Evolutionary conservation across 495 filamentous ascomycete species (phyloP).

Genomic region (Cercophora newfieldiana): DNA sequence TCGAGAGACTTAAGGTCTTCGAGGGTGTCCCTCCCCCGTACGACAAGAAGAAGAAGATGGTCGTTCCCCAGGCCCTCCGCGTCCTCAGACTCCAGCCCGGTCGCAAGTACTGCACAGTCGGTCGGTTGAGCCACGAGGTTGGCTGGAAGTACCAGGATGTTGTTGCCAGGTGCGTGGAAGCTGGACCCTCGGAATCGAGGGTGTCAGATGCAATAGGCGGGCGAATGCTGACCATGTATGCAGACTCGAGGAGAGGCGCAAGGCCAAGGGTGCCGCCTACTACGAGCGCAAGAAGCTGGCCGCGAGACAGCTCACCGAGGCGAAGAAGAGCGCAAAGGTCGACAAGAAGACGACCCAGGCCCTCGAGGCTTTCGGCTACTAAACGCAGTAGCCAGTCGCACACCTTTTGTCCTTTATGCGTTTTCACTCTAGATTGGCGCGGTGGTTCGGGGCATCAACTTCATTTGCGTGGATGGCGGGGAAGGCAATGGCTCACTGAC

Average conservation of each 20-base stretch:
- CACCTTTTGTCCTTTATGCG: conserved; percentile 38
- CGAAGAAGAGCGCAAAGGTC: conserved; percentile 87
- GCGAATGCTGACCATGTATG: conserved; percentile 42
- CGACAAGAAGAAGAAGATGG: conserved; percentile 99
- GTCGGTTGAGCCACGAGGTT: conserved; percentile 95
- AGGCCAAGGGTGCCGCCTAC: conserved; percentile 98
- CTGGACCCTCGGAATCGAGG: background rate
- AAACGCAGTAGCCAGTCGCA: conserved; percentile 34
- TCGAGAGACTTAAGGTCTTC: conserved; percentile 99
- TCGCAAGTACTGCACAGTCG: conserved; percentile 99
- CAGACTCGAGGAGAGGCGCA: conserved; percentile 98
- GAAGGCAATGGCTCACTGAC: conserved; percentile 38
- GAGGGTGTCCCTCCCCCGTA: conserved; percentile 99
- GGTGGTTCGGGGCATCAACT: conserved; percentile 44
- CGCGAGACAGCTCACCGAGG: conserved; percentile 82
- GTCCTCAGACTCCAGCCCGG: conserved; percentile 94
- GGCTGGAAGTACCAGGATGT: conserved; percentile 99
- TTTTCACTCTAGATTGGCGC: conserved; percentile 46
- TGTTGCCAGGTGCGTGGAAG: conserved; percentile 78
- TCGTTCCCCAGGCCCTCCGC: conserved; percentile 96
- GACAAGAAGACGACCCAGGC: conserved; percentile 63
- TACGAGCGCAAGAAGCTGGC: conserved; percentile 99
- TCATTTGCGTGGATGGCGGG: conserved; percentile 42
- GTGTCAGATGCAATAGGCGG: background rate
- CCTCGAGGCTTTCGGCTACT: conserved; percentile 58